These are phyloP conservation scores for Euphorbia corollata DNA, from an alignment of 441 rosid genomes.

Conservation along the genomic window DNA sequence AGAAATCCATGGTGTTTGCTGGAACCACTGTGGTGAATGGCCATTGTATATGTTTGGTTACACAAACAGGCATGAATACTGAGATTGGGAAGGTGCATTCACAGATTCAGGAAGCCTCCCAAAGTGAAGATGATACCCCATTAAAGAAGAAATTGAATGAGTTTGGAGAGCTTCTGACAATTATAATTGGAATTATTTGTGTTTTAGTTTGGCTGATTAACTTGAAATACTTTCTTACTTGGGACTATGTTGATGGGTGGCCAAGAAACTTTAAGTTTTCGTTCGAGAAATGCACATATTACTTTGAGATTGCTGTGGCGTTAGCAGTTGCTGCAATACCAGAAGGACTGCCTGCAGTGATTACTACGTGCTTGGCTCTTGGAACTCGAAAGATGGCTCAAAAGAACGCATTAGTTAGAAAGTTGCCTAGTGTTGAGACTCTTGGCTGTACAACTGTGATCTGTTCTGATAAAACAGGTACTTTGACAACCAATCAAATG, in stretches of 20 bases:
- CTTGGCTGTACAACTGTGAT: constrained; percentile 92
- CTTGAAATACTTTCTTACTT: constrained; percentile 71
- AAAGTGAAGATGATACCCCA: constrained; percentile 73
- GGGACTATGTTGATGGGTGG: constrained; percentile 84
- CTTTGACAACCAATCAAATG: constrained; percentile 93
- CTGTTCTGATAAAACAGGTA: constrained; percentile 91
- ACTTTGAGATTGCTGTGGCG: constrained; percentile 88
- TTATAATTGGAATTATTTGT: constrained; percentile 69
- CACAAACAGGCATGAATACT: constrained; percentile 61
- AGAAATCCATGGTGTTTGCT: constrained; percentile 74
- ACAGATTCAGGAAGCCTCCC: constrained; percentile 81
- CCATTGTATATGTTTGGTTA: constrained; percentile 63
- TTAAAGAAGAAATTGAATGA: constrained; percentile 81
- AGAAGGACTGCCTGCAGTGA: constrained; percentile 85
- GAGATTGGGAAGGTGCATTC: constrained; percentile 84
- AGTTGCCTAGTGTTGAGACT: constrained; percentile 86
- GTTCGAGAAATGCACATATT: constrained; percentile 86
- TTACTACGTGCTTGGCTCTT: constrained; percentile 82
- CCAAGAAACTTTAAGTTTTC: constrained; percentile 78
- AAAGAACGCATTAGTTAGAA: constrained; percentile 88
- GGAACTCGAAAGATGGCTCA: constrained; percentile 96
- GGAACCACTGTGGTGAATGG: constrained; percentile 86
- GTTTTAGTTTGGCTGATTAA: constrained; percentile 77
- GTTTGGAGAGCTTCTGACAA: constrained; percentile 67
- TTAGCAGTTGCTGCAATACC: constrained; percentile 84